phyloP scores from a whole-genome alignment of 306 rosid species.

The Malus sieversii region DNA sequence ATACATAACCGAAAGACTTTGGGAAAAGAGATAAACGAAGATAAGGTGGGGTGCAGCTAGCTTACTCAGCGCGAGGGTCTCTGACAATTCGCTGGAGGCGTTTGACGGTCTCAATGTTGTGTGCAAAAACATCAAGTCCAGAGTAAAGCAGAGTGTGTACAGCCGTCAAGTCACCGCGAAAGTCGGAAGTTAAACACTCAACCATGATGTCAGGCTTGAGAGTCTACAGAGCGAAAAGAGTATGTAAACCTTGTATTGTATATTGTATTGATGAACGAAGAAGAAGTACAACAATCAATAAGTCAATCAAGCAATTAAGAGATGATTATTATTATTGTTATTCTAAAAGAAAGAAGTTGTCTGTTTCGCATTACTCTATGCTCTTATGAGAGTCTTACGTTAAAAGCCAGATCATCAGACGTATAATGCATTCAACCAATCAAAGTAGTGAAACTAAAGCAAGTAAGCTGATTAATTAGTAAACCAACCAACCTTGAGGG shows the following conservation, averaged over 20 bases:
- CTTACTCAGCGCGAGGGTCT: slow-evolving; percentile 98
- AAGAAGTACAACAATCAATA: no score
- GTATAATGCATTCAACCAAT: no score
- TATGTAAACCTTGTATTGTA: not conserved
- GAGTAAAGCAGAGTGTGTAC: slow-evolving; percentile 69
- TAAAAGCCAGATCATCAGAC: no score
- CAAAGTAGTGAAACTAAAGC: no score
- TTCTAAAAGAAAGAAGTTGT: no score
- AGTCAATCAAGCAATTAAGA: no score
- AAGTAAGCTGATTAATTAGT: no score
- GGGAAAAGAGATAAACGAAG: not conserved
- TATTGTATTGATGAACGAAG: not conserved
- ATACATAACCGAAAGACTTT: not conserved
- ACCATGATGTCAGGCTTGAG: slow-evolving; percentile 89
- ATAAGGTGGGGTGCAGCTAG: slow-evolving; percentile 22
- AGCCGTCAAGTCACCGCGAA: slow-evolving; percentile 78
- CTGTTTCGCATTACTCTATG: no score
- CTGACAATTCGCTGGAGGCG: slow-evolving; percentile 91
- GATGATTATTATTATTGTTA: no score
- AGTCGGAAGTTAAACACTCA: slow-evolving; percentile 95
- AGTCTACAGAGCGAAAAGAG: slow-evolving; percentile 33
- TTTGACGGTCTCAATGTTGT: slow-evolving; percentile 90
- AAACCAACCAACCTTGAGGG: slow-evolving; percentile 58
- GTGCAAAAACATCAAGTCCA: slow-evolving; percentile 95
- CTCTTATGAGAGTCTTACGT: no score